These are phyloP conservation scores for Lachancea mirantina DNA, from an alignment of 805 yeast genomes.

Conservation along the genomic window DNA sequence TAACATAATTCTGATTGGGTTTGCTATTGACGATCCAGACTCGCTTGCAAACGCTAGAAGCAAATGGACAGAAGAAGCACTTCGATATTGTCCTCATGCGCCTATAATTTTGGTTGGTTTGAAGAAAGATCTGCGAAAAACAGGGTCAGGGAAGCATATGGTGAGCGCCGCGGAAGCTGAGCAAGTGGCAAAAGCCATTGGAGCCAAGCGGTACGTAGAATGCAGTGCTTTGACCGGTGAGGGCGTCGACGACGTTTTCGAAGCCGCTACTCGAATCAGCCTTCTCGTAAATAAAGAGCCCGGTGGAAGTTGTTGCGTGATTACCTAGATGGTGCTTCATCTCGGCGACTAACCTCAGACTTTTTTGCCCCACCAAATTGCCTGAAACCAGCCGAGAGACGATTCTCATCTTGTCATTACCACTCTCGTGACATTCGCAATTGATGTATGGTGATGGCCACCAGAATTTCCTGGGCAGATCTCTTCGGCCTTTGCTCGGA, in stretches of 20 bases:
- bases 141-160: constrained; percentile 33
- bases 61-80: constrained; percentile 85
- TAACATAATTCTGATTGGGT: constrained; percentile 77
- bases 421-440: too few species aligned
- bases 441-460: too few species aligned
- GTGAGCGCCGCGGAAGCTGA: constrained; percentile 56
- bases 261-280: constrained; percentile 81
- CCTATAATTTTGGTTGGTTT: constrained; percentile 78
- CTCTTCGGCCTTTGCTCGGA: too few species aligned
- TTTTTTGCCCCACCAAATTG: too few species aligned
- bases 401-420: too few species aligned
- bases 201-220: constrained; percentile 78
- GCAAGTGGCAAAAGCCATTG: constrained; percentile 64
- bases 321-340: too few species aligned
- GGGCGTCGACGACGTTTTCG: constrained; percentile 91
- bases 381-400: too few species aligned
- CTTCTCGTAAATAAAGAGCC: constrained; percentile 47
- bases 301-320: constrained; percentile 33
- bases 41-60: constrained; percentile 73
- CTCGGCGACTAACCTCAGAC: too few species aligned
- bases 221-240: constrained; percentile 91
- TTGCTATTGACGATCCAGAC: constrained; percentile 78
- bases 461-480: too few species aligned
- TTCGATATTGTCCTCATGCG: constrained; percentile 69
- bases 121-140: constrained; percentile 68